Conservation (phyloP, 495 filamentous ascomycete genomes). For the Aspergillus sclerotiicarbonarius region DNA sequence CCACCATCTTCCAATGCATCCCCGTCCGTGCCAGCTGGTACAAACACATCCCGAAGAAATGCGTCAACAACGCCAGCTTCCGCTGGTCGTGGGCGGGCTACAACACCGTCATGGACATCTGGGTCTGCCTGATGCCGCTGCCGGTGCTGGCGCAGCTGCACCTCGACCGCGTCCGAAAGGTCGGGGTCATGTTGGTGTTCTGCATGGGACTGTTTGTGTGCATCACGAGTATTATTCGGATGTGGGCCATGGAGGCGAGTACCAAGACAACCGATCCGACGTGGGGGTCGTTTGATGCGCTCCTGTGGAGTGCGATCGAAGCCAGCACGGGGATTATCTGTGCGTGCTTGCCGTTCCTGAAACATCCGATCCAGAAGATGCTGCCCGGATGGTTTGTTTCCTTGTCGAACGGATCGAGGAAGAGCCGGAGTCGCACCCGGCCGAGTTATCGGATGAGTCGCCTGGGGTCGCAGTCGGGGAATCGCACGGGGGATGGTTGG, state of each 20-base stretch:
- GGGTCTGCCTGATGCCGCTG: slow-evolving; percentile 40
- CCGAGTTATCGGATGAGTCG: slow-evolving; percentile 12
- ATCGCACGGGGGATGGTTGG: neutral
- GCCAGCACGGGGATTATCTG: slow-evolving; percentile 26
- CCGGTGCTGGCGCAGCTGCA: slow-evolving; percentile 38
- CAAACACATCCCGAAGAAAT: slow-evolving; percentile 20
- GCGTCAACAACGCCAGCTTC: slow-evolving; percentile 19
- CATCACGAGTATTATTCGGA: slow-evolving; percentile 26
- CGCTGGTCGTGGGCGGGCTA: slow-evolving; percentile 24
- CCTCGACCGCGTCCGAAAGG: slow-evolving; percentile 36
- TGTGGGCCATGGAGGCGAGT: slow-evolving; percentile 27
- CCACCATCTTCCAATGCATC: slow-evolving; percentile 43
- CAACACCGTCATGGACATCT: slow-evolving; percentile 39
- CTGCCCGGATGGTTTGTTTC: slow-evolving; percentile 26
- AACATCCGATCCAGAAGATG: slow-evolving; percentile 28
- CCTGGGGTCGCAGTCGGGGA: slow-evolving; percentile 11
- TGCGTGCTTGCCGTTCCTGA: slow-evolving; percentile 31
- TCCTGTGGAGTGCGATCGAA: slow-evolving; percentile 30
- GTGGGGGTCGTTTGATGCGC: slow-evolving; percentile 18
- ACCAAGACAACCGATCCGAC: slow-evolving; percentile 20
- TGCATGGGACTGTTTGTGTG: slow-evolving; percentile 32
- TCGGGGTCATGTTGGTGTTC: slow-evolving; percentile 36
- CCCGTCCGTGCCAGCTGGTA: slow-evolving; percentile 40
- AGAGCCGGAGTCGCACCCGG: slow-evolving; percentile 7
- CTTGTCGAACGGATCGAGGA: slow-evolving; percentile 9